These are phyloP conservation scores for Suillus hirtellus DNA, from an alignment of 768 basidiomycete genomes.

Conservation along the genomic window DNA sequence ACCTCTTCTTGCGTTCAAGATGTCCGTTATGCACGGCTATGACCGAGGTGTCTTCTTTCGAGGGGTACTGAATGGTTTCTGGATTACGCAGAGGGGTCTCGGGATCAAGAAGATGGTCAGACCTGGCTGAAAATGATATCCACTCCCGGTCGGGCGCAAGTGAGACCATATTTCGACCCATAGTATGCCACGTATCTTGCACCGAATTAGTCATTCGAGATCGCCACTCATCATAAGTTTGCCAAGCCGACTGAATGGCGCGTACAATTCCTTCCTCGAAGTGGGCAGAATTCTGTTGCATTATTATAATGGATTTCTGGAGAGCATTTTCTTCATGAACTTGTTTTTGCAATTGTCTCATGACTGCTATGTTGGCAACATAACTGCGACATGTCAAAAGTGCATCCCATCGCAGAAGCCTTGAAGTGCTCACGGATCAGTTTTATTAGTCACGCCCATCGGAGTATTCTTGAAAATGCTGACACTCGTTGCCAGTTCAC, in stretches of 20 bases:
- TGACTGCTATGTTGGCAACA: constrained; percentile 69
- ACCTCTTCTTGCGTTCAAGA: constrained; percentile 94
- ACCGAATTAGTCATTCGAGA: constrained; percentile 73
- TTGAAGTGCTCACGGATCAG: constrained; percentile 69
- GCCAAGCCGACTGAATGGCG: constrained; percentile 95
- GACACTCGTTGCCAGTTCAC: constrained; percentile 84
- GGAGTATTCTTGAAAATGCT: constrained; percentile 96
- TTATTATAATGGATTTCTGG: constrained; percentile 96
- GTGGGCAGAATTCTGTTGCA: constrained; percentile 95
- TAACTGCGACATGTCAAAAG: constrained; percentile 40
- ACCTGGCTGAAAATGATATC: constrained; percentile 91
- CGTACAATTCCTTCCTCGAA: constrained; percentile 97
- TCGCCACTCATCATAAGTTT: constrained; percentile 94
- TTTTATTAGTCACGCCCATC: constrained; percentile 74
- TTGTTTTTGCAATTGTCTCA: constrained; percentile 83
- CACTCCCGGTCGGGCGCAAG: constrained; percentile 90
- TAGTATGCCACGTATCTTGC: constrained; percentile 70
- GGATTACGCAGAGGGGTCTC: constrained; percentile 91
- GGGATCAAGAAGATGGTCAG: constrained; percentile 94
- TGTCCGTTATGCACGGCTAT: constrained; percentile 85
- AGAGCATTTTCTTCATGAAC: constrained; percentile 97
- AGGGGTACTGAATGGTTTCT: constrained; percentile 77
- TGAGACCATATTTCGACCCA: constrained; percentile 74
- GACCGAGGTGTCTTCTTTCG: constrained; percentile 87
- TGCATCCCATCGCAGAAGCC: not conserved